Evolutionary conservation across 352 stramenopile genomes (phyloP).

Genomic region (Phytopythium kandeliae): DNA sequence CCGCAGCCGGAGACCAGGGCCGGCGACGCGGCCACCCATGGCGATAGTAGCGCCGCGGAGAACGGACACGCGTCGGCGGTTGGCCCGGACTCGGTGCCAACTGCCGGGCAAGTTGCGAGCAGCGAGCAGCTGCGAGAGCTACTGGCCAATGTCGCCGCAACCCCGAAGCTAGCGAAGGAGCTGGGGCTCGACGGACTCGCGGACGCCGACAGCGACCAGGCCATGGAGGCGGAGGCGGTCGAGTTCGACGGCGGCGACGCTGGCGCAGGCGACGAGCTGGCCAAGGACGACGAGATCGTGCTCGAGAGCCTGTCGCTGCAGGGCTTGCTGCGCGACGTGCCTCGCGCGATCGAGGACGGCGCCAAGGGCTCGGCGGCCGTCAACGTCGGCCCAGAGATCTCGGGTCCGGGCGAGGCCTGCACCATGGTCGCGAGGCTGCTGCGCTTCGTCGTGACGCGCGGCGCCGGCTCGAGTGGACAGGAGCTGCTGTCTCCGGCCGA

Average conservation of each 20-base stretch:
- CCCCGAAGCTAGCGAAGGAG: constrained; percentile 16
- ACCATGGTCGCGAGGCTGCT: constrained; percentile 32
- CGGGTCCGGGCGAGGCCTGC: constrained; percentile 30
- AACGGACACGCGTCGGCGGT: background rate
- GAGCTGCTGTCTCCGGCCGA: constrained; percentile 23
- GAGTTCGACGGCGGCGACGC: constrained; percentile 36
- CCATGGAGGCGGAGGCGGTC: constrained; percentile 32
- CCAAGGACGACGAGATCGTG: constrained; percentile 58
- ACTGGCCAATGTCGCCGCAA: constrained; percentile 15
- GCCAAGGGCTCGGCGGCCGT: constrained; percentile 16
- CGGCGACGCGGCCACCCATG: constrained; percentile 8
- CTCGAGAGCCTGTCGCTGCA: constrained; percentile 52
- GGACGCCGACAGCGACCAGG: constrained; percentile 4
- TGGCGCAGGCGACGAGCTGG: constrained; percentile 19
- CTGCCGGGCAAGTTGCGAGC: constrained; percentile 3
- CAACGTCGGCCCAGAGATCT: constrained; percentile 13
- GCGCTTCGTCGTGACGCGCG: constrained; percentile 34
- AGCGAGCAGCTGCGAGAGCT: constrained; percentile 11
- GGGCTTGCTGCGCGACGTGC: constrained; percentile 39
- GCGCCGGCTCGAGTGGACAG: constrained; percentile 18
- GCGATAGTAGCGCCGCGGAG: constrained; percentile 9
- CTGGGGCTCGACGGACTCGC: constrained; percentile 30
- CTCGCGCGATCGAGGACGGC: constrained; percentile 18
- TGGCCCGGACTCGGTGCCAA: background rate
- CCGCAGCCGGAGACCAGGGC: constrained; percentile 18